phyloP scores from a whole-genome alignment of 352 stramenopile species.

The Globisporangium lucens region DNA sequence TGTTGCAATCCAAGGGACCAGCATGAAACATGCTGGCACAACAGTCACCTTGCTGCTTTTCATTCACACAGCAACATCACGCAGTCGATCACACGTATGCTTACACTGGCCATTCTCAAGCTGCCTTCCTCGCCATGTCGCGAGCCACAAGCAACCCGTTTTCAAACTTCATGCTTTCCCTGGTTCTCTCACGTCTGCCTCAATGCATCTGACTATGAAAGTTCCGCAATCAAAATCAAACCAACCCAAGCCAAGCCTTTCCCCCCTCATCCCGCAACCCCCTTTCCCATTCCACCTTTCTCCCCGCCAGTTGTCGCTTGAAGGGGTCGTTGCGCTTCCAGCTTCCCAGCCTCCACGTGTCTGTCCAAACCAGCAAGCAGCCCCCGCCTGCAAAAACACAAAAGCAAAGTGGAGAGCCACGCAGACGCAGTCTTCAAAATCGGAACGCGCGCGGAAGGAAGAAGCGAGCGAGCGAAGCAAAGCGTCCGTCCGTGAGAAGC shows the following conservation, averaged over 20 bases:
- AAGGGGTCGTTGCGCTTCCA: slow-evolving; percentile 8
- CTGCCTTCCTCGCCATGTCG: no score
- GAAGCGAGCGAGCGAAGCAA: background rate
- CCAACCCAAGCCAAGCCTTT: background rate
- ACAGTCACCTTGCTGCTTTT: no score
- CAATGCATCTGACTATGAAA: background rate
- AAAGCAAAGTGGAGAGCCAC: slow-evolving; percentile 3
- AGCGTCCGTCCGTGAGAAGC: background rate
- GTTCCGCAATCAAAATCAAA: slow-evolving; percentile 5
- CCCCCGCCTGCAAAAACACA: background rate
- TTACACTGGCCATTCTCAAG: no score
- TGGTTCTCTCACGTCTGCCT: background rate
- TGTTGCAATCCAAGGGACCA: background rate
- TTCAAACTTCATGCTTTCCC: background rate
- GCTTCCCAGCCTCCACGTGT: slow-evolving; percentile 14
- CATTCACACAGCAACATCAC: no score
- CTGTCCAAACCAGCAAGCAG: background rate
- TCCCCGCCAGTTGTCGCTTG: slow-evolving; percentile 1
- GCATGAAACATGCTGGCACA: background rate
- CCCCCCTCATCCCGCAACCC: slow-evolving; percentile 5
- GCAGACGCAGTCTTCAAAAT: slow-evolving; percentile 14
- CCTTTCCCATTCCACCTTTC: background rate
- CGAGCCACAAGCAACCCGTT: background rate
- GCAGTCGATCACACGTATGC: no score
- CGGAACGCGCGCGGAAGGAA: slow-evolving; percentile 11